phyloP scores from a whole-genome alignment of 1,284 basidiomycete genomes.

The Sparassis latifolia region DNA sequence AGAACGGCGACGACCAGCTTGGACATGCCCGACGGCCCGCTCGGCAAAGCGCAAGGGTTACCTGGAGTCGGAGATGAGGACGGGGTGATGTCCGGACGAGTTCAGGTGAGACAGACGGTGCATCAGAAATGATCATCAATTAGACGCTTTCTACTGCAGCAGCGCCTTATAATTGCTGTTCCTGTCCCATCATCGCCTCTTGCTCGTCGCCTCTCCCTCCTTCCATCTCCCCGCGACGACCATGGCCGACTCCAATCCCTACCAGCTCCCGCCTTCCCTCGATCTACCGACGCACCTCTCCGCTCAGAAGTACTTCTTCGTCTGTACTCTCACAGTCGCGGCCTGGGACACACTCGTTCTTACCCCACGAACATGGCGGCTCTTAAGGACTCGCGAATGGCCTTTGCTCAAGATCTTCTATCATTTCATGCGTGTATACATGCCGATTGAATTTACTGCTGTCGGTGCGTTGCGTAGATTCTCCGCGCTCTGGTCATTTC shows the following conservation, averaged over 20 bases:
- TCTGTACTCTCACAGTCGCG: slow-evolving; percentile 78
- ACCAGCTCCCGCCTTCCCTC: slow-evolving; percentile 46
- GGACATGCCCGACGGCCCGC: no score
- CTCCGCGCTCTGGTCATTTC: not conserved
- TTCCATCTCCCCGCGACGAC: slow-evolving; percentile 4
- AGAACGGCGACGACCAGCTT: no score
- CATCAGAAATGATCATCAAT: not conserved
- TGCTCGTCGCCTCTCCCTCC: not conserved
- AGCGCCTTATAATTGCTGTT: not conserved
- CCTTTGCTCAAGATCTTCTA: slow-evolving; percentile 69
- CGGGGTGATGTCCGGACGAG: no score
- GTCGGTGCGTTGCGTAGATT: slow-evolving; percentile 44
- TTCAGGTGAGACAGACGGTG: no score
- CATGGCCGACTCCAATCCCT: slow-evolving; percentile 19
- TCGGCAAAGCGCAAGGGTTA: no score
- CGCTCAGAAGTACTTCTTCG: slow-evolving; percentile 81
- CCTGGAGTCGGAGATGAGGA: no score
- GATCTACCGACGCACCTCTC: slow-evolving; percentile 67
- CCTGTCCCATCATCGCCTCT: not conserved
- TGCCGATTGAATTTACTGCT: slow-evolving; percentile 69
- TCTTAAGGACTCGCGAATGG: slow-evolving; percentile 64
- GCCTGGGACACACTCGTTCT: slow-evolving; percentile 83
- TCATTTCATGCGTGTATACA: slow-evolving; percentile 65
- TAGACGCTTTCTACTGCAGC: not conserved
- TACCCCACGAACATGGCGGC: slow-evolving; percentile 67